Evolutionary conservation across 192 early-diverging fungal genomes (phyloP).

Genomic region (Backusella macrospora): DNA sequence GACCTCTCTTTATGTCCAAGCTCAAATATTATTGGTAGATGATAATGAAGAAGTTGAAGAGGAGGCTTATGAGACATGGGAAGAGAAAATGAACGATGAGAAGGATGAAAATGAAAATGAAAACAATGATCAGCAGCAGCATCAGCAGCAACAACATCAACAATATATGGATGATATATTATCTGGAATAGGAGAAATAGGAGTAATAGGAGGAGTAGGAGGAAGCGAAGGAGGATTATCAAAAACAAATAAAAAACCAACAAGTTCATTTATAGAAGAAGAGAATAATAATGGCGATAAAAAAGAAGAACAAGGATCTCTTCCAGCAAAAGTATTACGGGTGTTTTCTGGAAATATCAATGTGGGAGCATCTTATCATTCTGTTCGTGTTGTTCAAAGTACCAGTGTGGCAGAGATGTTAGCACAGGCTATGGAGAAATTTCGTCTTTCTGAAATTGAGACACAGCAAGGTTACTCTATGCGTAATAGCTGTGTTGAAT

Average conservation of each 20-base stretch:
- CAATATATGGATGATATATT: slow-evolving; percentile 1
- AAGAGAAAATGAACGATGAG: slow-evolving; percentile 43
- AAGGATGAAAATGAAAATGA: slow-evolving; percentile 40
- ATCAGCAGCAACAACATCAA: neutral
- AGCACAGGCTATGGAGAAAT: slow-evolving; percentile 52
- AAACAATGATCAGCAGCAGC: neutral
- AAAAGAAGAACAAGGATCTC: slow-evolving; percentile 8
- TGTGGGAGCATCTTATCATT: slow-evolving; percentile 54
- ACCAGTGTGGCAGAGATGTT: slow-evolving; percentile 50
- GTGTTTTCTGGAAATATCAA: slow-evolving; percentile 60
- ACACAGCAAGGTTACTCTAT: slow-evolving; percentile 36
- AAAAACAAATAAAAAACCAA: slow-evolving; percentile 1
- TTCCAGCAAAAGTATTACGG: slow-evolving; percentile 40
- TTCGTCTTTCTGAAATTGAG: slow-evolving; percentile 50
- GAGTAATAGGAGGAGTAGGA: neutral
- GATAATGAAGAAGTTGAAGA: slow-evolving; percentile 42
- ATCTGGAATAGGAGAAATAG: slow-evolving; percentile 12
- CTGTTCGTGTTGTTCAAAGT: slow-evolving; percentile 43
- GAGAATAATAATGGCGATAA: neutral
- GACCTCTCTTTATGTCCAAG: slow-evolving; percentile 29
- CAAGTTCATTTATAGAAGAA: slow-evolving; percentile 7
- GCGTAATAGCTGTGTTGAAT: slow-evolving; percentile 33
- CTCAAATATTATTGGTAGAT: slow-evolving; percentile 21
- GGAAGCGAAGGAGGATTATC: neutral
- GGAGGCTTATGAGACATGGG: slow-evolving; percentile 44